A percentile compares a stretch with the other conserved stretches of the same genome.
Evolutionary conservation across 2,329 filamentous ascomycete species (phyloP).

Genomic region (Sclerotinia sclerotiorum): DNA sequence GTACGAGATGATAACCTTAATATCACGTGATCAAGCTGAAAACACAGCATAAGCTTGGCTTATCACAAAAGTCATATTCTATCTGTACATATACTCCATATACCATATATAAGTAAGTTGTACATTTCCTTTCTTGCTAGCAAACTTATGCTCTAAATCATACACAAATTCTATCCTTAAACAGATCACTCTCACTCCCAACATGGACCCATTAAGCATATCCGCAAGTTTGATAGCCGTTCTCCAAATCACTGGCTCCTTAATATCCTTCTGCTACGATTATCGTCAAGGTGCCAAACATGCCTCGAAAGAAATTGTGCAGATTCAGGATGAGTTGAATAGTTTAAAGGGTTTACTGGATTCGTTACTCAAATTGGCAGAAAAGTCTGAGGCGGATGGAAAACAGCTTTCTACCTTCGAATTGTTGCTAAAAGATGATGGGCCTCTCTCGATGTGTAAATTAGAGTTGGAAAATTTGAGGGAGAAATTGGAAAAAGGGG

Average conservation of each 20-base stretch:
- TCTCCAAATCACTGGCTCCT: constrained; percentile 29
- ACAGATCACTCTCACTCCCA: too few species aligned
- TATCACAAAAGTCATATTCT: background rate
- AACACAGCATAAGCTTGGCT: background rate
- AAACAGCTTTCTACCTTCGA: constrained; percentile 26
- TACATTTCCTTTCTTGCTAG: too few species aligned
- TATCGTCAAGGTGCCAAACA: constrained; percentile 30
- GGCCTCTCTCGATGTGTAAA: constrained; percentile 27
- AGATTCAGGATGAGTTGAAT: constrained; percentile 30
- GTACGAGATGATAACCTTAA: too few species aligned
- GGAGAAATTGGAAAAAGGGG: constrained; percentile 27
- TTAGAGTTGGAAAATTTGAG: constrained; percentile 27
- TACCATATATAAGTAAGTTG: background rate
- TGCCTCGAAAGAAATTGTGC: constrained; percentile 28
- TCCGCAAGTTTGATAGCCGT: constrained; percentile 32
- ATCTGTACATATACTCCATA: too few species aligned
- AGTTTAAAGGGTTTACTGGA: constrained; percentile 29
- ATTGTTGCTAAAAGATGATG: constrained; percentile 26
- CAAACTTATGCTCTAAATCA: background rate
- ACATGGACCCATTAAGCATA: constrained; percentile 33
- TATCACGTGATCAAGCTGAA: background rate
- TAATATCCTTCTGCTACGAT: constrained; percentile 33
- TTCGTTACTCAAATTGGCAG: constrained; percentile 29
- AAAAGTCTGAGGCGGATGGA: constrained; percentile 21
- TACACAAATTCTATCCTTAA: background rate